phyloP scores from a whole-genome alignment of 2,329 filamentous ascomycete genomes.

The Aureobasidium subglaciale region DNA sequence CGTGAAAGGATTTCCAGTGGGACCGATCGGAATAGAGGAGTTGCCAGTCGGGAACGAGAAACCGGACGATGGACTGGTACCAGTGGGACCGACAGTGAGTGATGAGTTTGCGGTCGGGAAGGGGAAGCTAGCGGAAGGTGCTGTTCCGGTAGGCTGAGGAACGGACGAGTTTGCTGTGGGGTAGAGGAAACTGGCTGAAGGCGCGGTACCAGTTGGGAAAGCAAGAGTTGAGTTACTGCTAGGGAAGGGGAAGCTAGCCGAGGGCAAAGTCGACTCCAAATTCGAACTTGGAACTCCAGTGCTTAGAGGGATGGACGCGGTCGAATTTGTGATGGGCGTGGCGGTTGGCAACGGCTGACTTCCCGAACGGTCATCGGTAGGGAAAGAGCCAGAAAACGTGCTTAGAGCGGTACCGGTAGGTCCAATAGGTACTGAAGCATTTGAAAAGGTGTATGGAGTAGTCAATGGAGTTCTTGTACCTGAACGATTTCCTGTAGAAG shows the following conservation, averaged over 20 bases:
- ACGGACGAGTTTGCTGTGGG: not conserved
- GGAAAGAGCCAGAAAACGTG: not conserved
- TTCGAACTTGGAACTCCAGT: not conserved
- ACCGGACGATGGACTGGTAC: not conserved
- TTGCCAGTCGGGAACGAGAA: not conserved
- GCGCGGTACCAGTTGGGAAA: not conserved
- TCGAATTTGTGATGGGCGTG: not conserved
- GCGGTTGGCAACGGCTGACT: not conserved
- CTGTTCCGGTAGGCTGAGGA: not conserved
- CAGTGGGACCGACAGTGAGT: not conserved
- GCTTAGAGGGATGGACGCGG: not conserved
- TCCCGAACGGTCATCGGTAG: not conserved
- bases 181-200: not conserved
- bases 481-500: not conserved
- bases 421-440: not conserved
- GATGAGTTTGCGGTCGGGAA: not conserved
- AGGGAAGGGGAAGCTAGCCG: constrained; percentile 3
- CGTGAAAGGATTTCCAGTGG: not conserved
- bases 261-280: not conserved
- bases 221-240: not conserved
- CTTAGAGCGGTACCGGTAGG: constrained; percentile 3
- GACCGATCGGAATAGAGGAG: not conserved
- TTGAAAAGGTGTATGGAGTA: not conserved
- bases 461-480: not conserved
- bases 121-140: constrained; percentile 5